Conservation (phyloP, 805 yeast genomes). For the Candida railenensis region DNA sequence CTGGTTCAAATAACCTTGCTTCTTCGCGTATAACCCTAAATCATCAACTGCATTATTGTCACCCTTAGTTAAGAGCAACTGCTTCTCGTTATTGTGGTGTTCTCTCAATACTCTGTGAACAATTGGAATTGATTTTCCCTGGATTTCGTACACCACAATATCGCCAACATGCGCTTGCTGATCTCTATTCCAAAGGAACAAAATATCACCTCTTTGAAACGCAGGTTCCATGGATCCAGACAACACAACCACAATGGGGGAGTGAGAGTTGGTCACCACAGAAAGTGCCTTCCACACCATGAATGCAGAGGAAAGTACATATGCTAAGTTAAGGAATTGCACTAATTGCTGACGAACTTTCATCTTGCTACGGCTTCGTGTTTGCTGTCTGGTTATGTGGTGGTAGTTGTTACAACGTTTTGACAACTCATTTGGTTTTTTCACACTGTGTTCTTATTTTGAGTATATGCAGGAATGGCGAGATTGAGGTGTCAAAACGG, state of each 20-base stretch:
- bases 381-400: neutral
- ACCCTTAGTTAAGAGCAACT: constrained; percentile 86
- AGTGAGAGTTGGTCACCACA: constrained; percentile 73
- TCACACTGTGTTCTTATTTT: too few relatives aligned
- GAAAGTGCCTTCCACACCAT: constrained; percentile 88
- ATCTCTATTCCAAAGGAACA: constrained; percentile 88
- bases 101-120: constrained; percentile 93
- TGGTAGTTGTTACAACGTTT: neutral
- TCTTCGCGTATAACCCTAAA: constrained; percentile 75
- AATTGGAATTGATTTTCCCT: constrained; percentile 83
- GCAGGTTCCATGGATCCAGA: constrained; percentile 99
- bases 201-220: constrained; percentile 94
- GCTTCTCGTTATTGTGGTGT: constrained; percentile 61
- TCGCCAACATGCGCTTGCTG: constrained; percentile 75
- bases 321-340: constrained; percentile 70
- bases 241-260: constrained; percentile 94
- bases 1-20: constrained; percentile 74
- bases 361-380: constrained; percentile 34
- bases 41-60: constrained; percentile 95
- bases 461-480: too few relatives aligned
- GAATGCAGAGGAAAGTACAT: constrained; percentile 84
- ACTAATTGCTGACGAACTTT: constrained; percentile 58
- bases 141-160: constrained; percentile 86
- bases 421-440: neutral
- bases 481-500: too few relatives aligned